Evolutionary conservation across 2,329 filamentous ascomycete species (phyloP), one percentile per base, ranked within the genome.

Genomic region (Rhinocladiella mackenziei): DNA sequence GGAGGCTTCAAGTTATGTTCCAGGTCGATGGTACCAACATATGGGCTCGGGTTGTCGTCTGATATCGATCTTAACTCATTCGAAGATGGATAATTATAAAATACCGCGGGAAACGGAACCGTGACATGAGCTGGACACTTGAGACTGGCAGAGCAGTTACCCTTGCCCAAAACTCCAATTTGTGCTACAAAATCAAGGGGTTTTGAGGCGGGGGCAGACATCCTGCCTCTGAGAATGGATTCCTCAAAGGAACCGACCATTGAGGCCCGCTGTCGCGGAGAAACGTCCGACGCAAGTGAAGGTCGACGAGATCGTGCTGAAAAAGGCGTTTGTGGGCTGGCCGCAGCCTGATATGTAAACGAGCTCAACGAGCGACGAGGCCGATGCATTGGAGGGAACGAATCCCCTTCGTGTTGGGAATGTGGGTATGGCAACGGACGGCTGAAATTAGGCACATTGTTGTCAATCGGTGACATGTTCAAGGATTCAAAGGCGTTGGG

Each of bases 201-300:
- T 54, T 86, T 89, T 1, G 91, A 97, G 0, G 92, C 91, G 2
- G 83, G 92, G 1, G 89, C 96, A 19, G 92, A 97, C 92, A 98
- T 98, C 51, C 92, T 81, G 28, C 92, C 92, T 34, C 88, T 81
- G 2, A 98, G 71, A 48, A 98, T 96, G 19, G 89, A 96, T 67
- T 98, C 92, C 65, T 98, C 92, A 57, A 96, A 98, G 1, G 91
- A 96, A 2, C 92, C 92, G 2, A 97, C 91, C 85, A 98, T 94
- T 3, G 89, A 89, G 6, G 91, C 89, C 65, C 94, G 88, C 44
- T 91, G 86, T 19, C 92, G 70, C 3, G 87, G 83, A 2, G 87
- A 88, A 2, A 74, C 69, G 33, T 95, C 89, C 0, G 83, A 81
- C 11, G 78, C 76, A 33, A 86, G 71, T 0, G 89, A 96, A 0